A percentile compares a stretch with the other conserved stretches of the same genome.
These are phyloP conservation scores for Chaetomidium leptoderma DNA, from an alignment of 495 filamentous ascomycete species.

Conservation along the genomic window DNA sequence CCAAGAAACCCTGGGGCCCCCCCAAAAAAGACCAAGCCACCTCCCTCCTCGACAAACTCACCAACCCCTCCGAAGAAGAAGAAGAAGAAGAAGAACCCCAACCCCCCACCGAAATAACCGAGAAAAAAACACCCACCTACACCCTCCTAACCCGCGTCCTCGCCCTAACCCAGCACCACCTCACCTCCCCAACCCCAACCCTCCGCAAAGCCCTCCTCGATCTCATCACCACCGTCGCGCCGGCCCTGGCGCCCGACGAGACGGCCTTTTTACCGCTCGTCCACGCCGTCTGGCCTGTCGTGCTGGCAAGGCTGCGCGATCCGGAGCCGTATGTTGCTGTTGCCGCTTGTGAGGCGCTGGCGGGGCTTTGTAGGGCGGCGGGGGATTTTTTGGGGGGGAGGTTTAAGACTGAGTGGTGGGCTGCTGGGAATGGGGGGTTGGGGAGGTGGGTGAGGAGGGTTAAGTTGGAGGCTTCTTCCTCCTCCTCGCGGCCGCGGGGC, in stretches of 20 bases:
- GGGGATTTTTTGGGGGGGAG: constrained; percentile 77
- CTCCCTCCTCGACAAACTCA: constrained; percentile 38
- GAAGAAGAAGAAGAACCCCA: constrained; percentile 9
- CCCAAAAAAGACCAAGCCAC: constrained; percentile 38
- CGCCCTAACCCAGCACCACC: constrained; percentile 71
- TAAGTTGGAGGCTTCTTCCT: constrained; percentile 34
- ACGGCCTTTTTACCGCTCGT: constrained; percentile 81
- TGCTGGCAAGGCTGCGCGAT: constrained; percentile 67
- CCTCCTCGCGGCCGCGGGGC: constrained; percentile 35
- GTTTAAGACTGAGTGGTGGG: constrained; percentile 65
- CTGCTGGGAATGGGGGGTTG: constrained; percentile 47
- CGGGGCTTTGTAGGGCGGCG: constrained; percentile 56
- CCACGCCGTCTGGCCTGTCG: constrained; percentile 81
- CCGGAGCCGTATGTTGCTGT: constrained; percentile 69
- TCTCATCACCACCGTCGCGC: constrained; percentile 64
- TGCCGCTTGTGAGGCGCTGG: constrained; percentile 62
- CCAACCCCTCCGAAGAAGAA: constrained; percentile 7
- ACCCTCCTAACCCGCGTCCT: constrained; percentile 63
- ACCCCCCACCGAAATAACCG: constrained; percentile 36
- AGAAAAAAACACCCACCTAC: constrained; percentile 48
- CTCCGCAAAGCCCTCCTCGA: constrained; percentile 72
- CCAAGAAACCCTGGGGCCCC: constrained; percentile 35
- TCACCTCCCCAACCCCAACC: constrained; percentile 74
- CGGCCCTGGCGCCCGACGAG: constrained; percentile 66
- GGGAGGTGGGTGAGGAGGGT: constrained; percentile 37